These are phyloP conservation scores for Trametes meyenii DNA, from an alignment of 768 basidiomycete species.

Conservation along the genomic window DNA sequence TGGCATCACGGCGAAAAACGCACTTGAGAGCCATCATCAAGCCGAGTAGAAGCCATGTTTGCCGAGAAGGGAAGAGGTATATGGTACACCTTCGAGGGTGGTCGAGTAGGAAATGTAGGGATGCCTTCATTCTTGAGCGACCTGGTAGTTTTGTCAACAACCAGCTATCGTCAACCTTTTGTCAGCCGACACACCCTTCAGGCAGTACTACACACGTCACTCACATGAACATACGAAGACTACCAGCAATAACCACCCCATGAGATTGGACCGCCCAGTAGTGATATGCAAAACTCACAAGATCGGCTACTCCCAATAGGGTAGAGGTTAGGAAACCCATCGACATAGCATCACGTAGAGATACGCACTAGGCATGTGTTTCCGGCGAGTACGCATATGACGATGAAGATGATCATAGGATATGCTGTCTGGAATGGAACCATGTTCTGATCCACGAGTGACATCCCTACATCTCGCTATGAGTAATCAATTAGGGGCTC, in stretches of 20 bases:
- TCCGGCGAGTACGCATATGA: slow-evolving; percentile 53
- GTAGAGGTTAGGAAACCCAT: neutral
- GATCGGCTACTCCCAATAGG: slow-evolving; percentile 58
- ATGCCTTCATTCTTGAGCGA: slow-evolving; percentile 67
- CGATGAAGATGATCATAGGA: slow-evolving; percentile 44
- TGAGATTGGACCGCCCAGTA: no score
- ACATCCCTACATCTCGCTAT: slow-evolving; percentile 33
- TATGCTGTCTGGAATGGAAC: slow-evolving; percentile 53
- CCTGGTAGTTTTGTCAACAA: slow-evolving; percentile 57
- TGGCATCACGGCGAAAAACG: slow-evolving; percentile 31
- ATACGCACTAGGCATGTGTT: slow-evolving; percentile 56
- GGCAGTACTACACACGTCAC: slow-evolving; percentile 39
- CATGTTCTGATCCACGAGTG: slow-evolving; percentile 53
- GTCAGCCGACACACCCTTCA: slow-evolving; percentile 22
- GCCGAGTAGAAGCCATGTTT: slow-evolving; percentile 86
- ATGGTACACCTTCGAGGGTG: slow-evolving; percentile 92
- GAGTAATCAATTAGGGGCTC: neutral
- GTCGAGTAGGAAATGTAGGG: slow-evolving; percentile 87
- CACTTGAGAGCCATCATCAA: slow-evolving; percentile 73
- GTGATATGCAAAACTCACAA: slow-evolving; percentile 58
- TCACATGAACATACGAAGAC: slow-evolving; percentile 83
- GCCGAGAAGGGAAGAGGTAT: slow-evolving; percentile 87
- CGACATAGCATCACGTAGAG: neutral
- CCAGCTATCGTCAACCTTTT: slow-evolving; percentile 59
- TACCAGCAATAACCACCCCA: slow-evolving; percentile 37